Evolutionary conservation across 2,329 filamentous ascomycete species (phyloP).

Genomic region (Chrysoporthe cubensis): DNA sequence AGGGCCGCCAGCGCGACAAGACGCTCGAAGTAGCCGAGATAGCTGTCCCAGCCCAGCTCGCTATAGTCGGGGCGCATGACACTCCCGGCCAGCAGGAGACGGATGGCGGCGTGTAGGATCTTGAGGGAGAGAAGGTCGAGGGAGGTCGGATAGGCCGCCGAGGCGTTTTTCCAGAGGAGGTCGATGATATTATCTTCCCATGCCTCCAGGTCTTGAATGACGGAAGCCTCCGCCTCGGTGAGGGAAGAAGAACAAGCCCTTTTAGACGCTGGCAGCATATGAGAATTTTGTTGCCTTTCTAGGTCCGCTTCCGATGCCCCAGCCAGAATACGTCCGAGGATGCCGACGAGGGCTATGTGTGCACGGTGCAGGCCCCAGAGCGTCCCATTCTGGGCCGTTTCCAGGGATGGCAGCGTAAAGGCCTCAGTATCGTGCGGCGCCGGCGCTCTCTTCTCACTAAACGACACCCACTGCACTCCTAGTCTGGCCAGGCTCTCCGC

Average conservation of each 20-base stretch:
- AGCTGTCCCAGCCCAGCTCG: constrained; percentile 38
- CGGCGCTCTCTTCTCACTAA: constrained; percentile 38
- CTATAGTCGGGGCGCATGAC: constrained; percentile 30
- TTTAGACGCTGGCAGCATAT: background rate
- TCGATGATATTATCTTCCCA: constrained; percentile 16
- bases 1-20: constrained; percentile 30
- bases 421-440: constrained; percentile 31
- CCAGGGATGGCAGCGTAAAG: background rate
- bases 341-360: constrained; percentile 25
- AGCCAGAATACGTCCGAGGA: constrained; percentile 29
- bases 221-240: background rate
- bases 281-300: background rate
- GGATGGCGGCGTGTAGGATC: constrained; percentile 38
- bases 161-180: constrained; percentile 1
- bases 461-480: constrained; percentile 42
- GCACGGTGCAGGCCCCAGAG: constrained; percentile 27
- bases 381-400: background rate
- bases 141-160: background rate
- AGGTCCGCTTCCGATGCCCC: background rate
- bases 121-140: constrained; percentile 27
- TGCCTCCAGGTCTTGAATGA: background rate
- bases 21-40: constrained; percentile 37
- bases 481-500: constrained; percentile 35
- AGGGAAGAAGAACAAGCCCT: background rate
- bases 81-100: constrained; percentile 30